These are phyloP conservation scores for Wickerhamomyces hampshirensis DNA, from an alignment of 805 yeast species.

Conservation along the genomic window DNA sequence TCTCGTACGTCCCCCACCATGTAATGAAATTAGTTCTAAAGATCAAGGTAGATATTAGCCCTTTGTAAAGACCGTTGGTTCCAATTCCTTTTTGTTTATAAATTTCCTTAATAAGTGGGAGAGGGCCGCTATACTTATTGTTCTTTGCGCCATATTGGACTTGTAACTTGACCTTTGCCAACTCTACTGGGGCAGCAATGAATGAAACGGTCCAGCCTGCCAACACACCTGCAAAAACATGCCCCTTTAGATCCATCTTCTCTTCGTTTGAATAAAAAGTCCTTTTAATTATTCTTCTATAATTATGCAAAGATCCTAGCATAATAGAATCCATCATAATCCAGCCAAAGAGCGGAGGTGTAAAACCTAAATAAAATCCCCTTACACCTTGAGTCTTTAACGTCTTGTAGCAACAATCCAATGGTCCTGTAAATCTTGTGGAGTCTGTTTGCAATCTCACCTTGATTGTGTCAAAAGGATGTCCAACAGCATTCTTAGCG, in stretches of 20 bases:
- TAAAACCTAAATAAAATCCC: constrained; percentile 86
- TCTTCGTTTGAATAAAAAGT: constrained; percentile 53
- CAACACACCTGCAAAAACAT: constrained; percentile 66
- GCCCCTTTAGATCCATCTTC: constrained; percentile 70
- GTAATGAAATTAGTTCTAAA: constrained; percentile 83
- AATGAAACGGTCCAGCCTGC: constrained; percentile 90
- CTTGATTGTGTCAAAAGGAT: constrained; percentile 88
- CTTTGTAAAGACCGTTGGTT: constrained; percentile 70
- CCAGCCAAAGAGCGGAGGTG: constrained; percentile 94
- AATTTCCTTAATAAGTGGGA: constrained; percentile 62
- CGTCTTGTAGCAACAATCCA: constrained; percentile 76
- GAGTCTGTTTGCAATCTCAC: constrained; percentile 80
- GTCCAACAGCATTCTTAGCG: constrained; percentile 85
- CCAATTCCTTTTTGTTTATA: constrained; percentile 51
- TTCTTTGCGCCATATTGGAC: constrained; percentile 81
- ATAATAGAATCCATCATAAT: constrained; percentile 88
- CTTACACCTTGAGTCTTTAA: constrained; percentile 65
- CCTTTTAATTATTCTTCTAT: constrained; percentile 62
- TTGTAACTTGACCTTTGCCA: constrained; percentile 82
- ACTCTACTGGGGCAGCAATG: constrained; percentile 95
- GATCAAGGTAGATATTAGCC: constrained; percentile 79
- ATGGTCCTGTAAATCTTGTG: constrained; percentile 70
- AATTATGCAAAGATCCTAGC: constrained; percentile 81
- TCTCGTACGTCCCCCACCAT: constrained; percentile 93
- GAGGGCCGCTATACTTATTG: constrained; percentile 68